These are phyloP conservation scores for Mitragyna speciosa DNA, from an alignment of 257 asterid genomes.

Conservation along the genomic window DNA sequence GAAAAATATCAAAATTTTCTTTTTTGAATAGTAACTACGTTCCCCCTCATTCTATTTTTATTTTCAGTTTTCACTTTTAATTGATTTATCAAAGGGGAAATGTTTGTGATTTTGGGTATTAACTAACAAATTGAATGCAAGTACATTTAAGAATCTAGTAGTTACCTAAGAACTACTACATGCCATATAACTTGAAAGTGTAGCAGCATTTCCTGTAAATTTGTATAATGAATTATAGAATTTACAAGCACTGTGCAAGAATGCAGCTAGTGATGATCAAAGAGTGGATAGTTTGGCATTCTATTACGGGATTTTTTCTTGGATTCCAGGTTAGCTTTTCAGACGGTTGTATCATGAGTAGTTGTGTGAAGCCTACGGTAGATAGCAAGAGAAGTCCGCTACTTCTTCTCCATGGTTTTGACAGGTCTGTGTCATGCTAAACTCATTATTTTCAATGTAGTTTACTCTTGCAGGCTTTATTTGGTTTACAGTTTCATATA, in stretches of 20 bases:
- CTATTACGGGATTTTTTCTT: neutral
- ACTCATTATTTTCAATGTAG: slow-evolving; percentile 12
- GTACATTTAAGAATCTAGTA: neutral
- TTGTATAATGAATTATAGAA: neutral
- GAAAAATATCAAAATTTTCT: no score
- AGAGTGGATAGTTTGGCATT: neutral
- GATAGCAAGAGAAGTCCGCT: slow-evolving; percentile 47
- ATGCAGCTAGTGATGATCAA: neutral
- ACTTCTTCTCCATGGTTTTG: slow-evolving; percentile 96
- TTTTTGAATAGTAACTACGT: no score
- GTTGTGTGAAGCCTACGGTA: slow-evolving; percentile 70
- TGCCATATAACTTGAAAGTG: neutral
- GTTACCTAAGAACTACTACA: neutral
- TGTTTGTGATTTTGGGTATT: no score
- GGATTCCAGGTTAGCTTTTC: slow-evolving; percentile 57
- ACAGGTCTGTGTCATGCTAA: slow-evolving; percentile 55
- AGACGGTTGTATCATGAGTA: slow-evolving; percentile 58
- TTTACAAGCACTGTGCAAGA: neutral
- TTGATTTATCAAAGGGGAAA: no score
- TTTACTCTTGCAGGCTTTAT: slow-evolving; percentile 23
- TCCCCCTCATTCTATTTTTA: no score
- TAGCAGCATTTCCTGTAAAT: neutral
- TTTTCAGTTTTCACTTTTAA: no score
- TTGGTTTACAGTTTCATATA: slow-evolving; percentile 56
- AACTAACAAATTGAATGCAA: neutral